Percentiles rank a stretch among this genome's conserved stretches.
phyloP scores from a whole-genome alignment of 2,329 filamentous ascomycete genomes.

The Fusarium sp. region DNA sequence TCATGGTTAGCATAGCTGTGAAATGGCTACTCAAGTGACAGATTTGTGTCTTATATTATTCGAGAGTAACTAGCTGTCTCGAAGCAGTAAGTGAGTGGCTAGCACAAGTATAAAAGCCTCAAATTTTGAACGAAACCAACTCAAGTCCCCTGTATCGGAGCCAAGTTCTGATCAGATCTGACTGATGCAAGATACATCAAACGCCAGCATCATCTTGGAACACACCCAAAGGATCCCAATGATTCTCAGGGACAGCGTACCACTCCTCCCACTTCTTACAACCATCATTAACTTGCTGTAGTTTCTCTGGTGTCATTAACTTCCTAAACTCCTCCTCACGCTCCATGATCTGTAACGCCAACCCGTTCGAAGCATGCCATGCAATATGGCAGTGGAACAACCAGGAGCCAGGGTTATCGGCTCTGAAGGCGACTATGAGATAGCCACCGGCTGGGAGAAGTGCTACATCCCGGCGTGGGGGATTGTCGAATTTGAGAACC shows the following conservation, averaged over 20 bases:
- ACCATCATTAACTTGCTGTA: constrained; percentile 6
- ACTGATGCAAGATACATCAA: neutral
- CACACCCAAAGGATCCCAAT: neutral
- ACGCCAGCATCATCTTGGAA: constrained; percentile 13
- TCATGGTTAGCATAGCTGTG: no score
- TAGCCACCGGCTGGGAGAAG: constrained; percentile 15
- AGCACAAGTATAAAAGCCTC: no score
- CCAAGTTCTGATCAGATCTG: no score
- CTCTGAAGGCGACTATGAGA: constrained; percentile 16
- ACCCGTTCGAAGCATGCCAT: constrained; percentile 26
- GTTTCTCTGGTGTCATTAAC: constrained; percentile 4
- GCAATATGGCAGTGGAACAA: constrained; percentile 25
- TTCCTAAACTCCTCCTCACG: constrained; percentile 16
- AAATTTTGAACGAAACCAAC: neutral
- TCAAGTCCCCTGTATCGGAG: neutral
- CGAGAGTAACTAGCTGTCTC: no score
- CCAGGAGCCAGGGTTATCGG: constrained; percentile 24
- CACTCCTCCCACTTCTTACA: constrained; percentile 25
- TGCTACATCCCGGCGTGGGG: constrained; percentile 18
- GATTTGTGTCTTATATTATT: no score
- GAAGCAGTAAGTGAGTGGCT: no score
- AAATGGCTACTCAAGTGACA: no score
- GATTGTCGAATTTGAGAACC: constrained; percentile 19
- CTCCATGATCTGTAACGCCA: constrained; percentile 23
- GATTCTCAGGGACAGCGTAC: constrained; percentile 9